Base-by-base conservation (phyloP, 2,329 filamentous ascomycete genomes). In the Paramyrothecium sp. region DNA sequence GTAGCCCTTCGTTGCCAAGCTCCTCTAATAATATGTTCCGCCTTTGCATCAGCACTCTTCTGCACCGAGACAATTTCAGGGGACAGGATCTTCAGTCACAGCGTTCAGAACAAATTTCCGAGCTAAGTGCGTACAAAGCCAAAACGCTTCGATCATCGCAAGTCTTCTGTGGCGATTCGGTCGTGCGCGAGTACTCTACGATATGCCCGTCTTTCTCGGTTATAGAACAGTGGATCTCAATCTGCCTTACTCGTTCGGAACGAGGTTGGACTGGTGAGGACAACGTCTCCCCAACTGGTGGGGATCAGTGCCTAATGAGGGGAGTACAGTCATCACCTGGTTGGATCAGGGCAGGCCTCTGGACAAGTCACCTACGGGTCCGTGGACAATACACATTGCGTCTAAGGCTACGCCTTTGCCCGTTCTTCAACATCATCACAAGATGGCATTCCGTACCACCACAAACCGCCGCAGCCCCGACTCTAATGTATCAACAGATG, bases 201-300 rank as follows among this genome's bases (percentile, higher is more conserved):
- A 34, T 57, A 23, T 59, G 58, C 53, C 30, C 54, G 10, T 23
- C 41, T n/a, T 57, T 57, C 53, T 59, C 58, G 7, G 52, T 59
- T 16, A n/a, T 59, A 5, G 58, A 59, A 20, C 54, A 59, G 34
- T 57, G 58, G 58, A 59, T 59, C 19, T 59, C 58, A 10, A 23
- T 59, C n/a, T 55, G 49, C 51, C 13, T 59, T n/a, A 21, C 55
- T 10, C 57, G 57, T 26, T 33, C 41, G 5, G 54, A 55, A 3
- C 17, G 16, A 19, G 41, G 48, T 21, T 59, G 58, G 58, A 23
- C 48, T 47, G 48, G 55, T 54, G 47, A 30, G 33, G 16, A 38
- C 10, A 8, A 38, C 8, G 33, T 16, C 33, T 38, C 10, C 33
- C 19, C 23, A n/a, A 33, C 26, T n/a, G n/a, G n/a, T n/a, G n/a